phyloP scores from a whole-genome alignment of 129 eudicot genomes.

The Saposhnikovia divaricata region DNA sequence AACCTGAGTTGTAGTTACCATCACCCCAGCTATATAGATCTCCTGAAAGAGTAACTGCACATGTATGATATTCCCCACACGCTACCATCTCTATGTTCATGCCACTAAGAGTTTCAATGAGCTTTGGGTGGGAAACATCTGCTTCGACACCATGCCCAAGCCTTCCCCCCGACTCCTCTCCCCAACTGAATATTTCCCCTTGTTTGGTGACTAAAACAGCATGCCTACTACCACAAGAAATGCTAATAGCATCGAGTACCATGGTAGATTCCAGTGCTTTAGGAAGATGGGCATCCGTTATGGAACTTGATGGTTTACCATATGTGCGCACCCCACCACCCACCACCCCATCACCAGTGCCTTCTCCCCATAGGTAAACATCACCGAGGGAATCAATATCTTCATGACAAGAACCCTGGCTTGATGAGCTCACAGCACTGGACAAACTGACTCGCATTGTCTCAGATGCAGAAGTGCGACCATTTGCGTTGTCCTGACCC shows the following conservation, averaged over 20 bases:
- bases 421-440: conserved; percentile 91
- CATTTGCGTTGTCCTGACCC: conserved; percentile 44
- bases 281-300: conserved; percentile 55
- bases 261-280: conserved; percentile 74
- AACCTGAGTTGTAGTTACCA: conserved; percentile 47
- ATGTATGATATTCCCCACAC: conserved; percentile 84
- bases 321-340: conserved; percentile 57
- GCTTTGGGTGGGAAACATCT: conserved; percentile 65
- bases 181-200: conserved; percentile 92
- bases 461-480: conserved; percentile 55
- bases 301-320: conserved; percentile 28
- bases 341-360: conserved; percentile 51
- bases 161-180: conserved; percentile 84
- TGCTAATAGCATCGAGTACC: conserved; percentile 63
- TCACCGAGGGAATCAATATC: conserved; percentile 82
- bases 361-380: conserved; percentile 90
- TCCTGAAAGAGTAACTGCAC: conserved; percentile 80
- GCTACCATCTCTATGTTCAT: conserved; percentile 64
- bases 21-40: conserved; percentile 96
- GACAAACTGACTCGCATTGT: conserved; percentile 70
- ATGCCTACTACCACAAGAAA: conserved; percentile 78
- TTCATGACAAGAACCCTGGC: conserved; percentile 76
- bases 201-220: conserved; percentile 79
- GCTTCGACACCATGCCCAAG: conserved; percentile 82
- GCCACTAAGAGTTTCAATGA: conserved; percentile 49